These are phyloP conservation scores for Rhodotorula paludigena DNA, from an alignment of 768 basidiomycete species.

Conservation along the genomic window DNA sequence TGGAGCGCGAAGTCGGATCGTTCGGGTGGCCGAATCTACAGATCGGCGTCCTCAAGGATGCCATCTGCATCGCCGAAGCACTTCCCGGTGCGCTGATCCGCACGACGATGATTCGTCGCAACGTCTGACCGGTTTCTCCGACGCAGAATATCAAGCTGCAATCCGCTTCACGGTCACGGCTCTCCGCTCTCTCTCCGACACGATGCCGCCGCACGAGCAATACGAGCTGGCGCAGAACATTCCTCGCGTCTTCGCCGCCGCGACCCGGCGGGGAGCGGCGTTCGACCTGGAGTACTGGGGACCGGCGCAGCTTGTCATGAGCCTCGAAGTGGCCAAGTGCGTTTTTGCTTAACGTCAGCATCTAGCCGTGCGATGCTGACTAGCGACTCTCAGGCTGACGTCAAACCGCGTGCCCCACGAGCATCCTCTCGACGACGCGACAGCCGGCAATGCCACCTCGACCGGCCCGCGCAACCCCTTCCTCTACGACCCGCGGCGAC, in stretches of 20 bases:
- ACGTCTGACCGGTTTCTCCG: slow-evolving; percentile 8
- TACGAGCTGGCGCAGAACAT: slow-evolving; percentile 45
- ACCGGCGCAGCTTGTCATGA: slow-evolving; percentile 69
- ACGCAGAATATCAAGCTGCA: slow-evolving; percentile 71
- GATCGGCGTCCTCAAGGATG: slow-evolving; percentile 86
- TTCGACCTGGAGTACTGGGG: slow-evolving; percentile 72
- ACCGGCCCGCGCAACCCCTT: slow-evolving; percentile 57
- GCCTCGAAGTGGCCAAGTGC: slow-evolving; percentile 68
- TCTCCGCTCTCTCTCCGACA: slow-evolving; percentile 64
- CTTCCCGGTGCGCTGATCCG: slow-evolving; percentile 70
- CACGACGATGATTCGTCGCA: background rate
- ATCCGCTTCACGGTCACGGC: slow-evolving; percentile 86
- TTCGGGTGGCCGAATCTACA: slow-evolving; percentile 95
- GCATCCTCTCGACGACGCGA: slow-evolving; percentile 53
- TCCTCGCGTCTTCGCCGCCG: slow-evolving; percentile 55
- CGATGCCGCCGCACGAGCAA: slow-evolving; percentile 72
- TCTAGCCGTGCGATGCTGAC: no score
- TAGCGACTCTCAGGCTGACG: slow-evolving; percentile 56
- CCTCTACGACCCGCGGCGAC: slow-evolving; percentile 76
- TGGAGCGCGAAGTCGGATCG: slow-evolving; percentile 39
- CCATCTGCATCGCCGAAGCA: slow-evolving; percentile 82
- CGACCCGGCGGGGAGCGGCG: slow-evolving; percentile 72
- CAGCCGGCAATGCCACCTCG: background rate
- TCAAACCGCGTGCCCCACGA: slow-evolving; percentile 66
- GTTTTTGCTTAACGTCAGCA: no score